These are phyloP conservation scores for Aureobasidium sp. DNA, from an alignment of 2,329 filamentous ascomycete species.

Conservation along the genomic window DNA sequence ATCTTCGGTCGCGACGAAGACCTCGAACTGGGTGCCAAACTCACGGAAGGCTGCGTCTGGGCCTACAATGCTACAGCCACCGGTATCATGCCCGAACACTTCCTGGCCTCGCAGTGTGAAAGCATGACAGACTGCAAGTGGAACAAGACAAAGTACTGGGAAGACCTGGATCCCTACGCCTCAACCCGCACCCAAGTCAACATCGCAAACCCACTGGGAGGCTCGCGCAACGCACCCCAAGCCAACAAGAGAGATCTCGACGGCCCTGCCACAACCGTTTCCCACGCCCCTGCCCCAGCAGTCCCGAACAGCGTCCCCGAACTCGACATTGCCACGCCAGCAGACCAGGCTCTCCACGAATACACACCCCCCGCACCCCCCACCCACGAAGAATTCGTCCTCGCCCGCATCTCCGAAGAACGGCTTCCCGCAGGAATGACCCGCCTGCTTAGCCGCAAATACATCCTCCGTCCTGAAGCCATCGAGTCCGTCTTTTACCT, in stretches of 20 bases:
- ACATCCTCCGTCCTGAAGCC: constrained; percentile 57
- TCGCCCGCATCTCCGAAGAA: constrained; percentile 29
- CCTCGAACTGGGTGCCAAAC: constrained; percentile 39
- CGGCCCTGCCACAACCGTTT: neutral
- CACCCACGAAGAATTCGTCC: constrained; percentile 24
- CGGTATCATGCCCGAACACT: constrained; percentile 48
- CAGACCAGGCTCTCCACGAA: neutral
- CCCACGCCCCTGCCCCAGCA: neutral
- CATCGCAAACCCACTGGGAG: neutral
- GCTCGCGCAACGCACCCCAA: neutral
- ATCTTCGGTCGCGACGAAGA: constrained; percentile 43
- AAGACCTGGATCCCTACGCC: constrained; percentile 29
- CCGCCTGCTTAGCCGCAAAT: constrained; percentile 29
- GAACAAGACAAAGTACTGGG: constrained; percentile 35
- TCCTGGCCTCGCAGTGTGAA: constrained; percentile 36
- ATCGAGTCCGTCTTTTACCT: constrained; percentile 86
- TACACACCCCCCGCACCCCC: constrained; percentile 22
- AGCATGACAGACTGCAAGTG: constrained; percentile 32
- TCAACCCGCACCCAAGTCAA: neutral
- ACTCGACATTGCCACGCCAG: neutral
- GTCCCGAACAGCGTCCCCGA: neutral
- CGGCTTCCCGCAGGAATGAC: constrained; percentile 34
- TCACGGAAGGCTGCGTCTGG: constrained; percentile 50
- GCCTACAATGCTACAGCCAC: constrained; percentile 40
- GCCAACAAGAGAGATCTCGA: neutral